These are phyloP conservation scores for Sporothrix mexicana DNA, from an alignment of 2,329 filamentous ascomycete species.

Conservation along the genomic window DNA sequence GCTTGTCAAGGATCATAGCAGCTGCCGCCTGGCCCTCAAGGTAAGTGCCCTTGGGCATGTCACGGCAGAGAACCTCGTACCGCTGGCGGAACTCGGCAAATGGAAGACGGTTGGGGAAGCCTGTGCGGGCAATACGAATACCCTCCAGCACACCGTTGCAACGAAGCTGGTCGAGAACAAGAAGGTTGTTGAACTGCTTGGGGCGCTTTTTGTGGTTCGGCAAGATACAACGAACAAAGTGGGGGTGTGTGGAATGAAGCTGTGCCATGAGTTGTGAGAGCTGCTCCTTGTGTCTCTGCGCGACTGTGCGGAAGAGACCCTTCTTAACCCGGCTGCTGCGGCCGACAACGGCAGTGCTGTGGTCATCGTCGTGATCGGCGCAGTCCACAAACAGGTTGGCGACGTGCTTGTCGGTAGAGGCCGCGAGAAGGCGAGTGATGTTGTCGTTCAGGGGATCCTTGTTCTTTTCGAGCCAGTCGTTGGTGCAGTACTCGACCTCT, in stretches of 20 bases:
- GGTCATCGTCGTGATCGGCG: constrained; percentile 75
- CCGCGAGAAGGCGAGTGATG: constrained; percentile 83
- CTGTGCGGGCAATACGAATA: constrained; percentile 94
- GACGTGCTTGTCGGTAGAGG: constrained; percentile 82
- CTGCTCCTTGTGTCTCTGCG: constrained; percentile 96
- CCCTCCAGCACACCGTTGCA: constrained; percentile 99
- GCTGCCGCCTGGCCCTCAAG: constrained; percentile 88
- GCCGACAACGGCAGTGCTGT: constrained; percentile 53
- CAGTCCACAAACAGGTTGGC: constrained; percentile 88
- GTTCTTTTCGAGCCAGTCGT: constrained; percentile 97
- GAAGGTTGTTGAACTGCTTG: constrained; percentile 86
- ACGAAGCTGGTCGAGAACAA: constrained; percentile 96
- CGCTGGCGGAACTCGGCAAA: constrained; percentile 94
- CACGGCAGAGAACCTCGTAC: constrained; percentile 88
- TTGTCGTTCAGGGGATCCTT: constrained; percentile 99
- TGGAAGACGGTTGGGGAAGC: constrained; percentile 90
- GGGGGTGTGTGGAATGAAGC: constrained; percentile 93
- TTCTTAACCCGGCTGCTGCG: constrained; percentile 88
- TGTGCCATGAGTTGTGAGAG: constrained; percentile 95
- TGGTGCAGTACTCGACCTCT: constrained; percentile 95
- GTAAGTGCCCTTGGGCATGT: constrained; percentile 53
- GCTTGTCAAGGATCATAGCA: constrained; percentile 84
- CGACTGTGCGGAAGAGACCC: constrained; percentile 94
- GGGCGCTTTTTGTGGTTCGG: constrained; percentile 98
- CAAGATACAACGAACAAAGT: constrained; percentile 96